Evolutionary conservation across 331 rosid genomes (phyloP), one percentile per base, ranked within the genome.

Genomic region (Erythrophleum ivorense): DNA sequence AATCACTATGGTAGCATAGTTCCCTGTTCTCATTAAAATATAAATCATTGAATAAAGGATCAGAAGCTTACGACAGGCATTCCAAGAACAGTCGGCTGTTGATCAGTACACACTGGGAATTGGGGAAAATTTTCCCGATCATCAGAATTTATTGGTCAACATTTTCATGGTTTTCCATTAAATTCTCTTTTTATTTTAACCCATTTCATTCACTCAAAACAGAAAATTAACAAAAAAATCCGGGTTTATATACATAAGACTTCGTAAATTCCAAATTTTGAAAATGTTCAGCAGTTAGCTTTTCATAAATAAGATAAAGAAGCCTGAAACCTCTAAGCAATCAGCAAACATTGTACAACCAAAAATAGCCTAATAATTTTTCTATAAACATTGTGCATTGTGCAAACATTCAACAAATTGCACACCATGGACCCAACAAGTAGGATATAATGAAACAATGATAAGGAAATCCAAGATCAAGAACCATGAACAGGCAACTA

Each of bases 261-360:
- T 43, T 6, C 8, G 48, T 43, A 43, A 7, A 7, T 43, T 43
- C 48, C 38, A n/a, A 54, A 74, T 74, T 38, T 54, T 18, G 58
- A 63, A 40, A 3, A 33, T 12, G 54, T 36, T 75, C 66, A 40
- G 24, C 68, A 38, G 67, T 74, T 67, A 74, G 53, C 16, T 74
- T 74, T 73, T 54, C 48, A 24, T 71, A 31, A 45, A 53, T 9
- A 19, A 24, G 38, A 52, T 16, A 53, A 33, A 52, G 77, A 7
- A 74, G 19, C 52, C 38, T 2, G 46, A 36, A n/a, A 38, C 19
- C 8, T 13, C 58, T n/a, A 76, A 45, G 80, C 46, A 60, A 59
- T 60, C 57, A 41, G 46, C 24, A 41, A 7, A 24, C 29, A 24
- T 24, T 24, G 29, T 24, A 24, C 29, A 24, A 24, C 29, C 29